Evolutionary conservation across 139 green algal species (phyloP).

Genomic region (Tetratostichococcus sp.): DNA sequence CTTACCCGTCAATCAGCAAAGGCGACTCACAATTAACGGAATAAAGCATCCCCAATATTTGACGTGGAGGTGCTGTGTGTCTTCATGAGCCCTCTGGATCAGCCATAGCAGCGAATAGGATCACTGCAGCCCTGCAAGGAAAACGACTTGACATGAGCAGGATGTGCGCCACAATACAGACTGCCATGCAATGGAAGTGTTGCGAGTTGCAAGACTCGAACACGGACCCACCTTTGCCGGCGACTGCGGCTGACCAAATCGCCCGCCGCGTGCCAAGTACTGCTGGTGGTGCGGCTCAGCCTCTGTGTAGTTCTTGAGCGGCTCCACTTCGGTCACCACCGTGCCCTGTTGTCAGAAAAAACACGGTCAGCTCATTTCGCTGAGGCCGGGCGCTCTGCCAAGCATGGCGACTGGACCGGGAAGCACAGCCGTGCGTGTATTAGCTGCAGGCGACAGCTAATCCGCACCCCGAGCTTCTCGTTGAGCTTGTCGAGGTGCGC

Average conservation of each 20-base stretch:
- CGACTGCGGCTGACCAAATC: conserved; percentile 56
- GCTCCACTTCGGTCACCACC: conserved; percentile 39
- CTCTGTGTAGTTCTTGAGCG: conserved; percentile 25
- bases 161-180: too few relatives aligned
- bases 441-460: too few relatives aligned
- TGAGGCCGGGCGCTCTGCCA: too few relatives aligned
- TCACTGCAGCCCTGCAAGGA: conserved; percentile 49
- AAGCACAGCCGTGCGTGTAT: too few relatives aligned
- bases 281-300: conserved; percentile 56
- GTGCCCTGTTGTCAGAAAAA: neutral
- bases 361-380: too few relatives aligned
- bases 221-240: conserved; percentile 68
- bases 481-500: conserved; percentile 11
- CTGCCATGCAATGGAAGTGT: neutral
- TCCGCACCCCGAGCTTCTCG: conserved; percentile 20
- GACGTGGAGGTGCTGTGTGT: too few relatives aligned
- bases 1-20: too few relatives aligned
- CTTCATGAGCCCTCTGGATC: too few relatives aligned
- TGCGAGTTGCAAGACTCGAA: conserved; percentile 46
- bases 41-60: too few relatives aligned
- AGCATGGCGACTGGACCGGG: too few relatives aligned
- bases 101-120: conserved; percentile 82
- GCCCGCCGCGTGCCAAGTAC: conserved; percentile 69
- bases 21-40: too few relatives aligned
- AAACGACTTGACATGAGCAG: too few relatives aligned